Conservation (phyloP, 257 asterid species). For the Solanum sejunctum region DNA sequence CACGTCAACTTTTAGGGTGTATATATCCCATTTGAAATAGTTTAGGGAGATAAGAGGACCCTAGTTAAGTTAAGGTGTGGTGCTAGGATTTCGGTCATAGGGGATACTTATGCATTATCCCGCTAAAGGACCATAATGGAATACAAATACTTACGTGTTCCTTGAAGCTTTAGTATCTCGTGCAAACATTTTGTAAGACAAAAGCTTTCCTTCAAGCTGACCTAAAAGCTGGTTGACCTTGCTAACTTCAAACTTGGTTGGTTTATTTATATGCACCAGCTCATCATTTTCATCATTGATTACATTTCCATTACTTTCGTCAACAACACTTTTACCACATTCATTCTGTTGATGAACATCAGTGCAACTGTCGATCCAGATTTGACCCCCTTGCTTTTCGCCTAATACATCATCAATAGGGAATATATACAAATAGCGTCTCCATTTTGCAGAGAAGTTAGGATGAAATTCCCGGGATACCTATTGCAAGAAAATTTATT, state of each 20-base stretch:
- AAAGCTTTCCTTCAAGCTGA: conserved; percentile 79
- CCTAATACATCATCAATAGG: conserved; percentile 43
- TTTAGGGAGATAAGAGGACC: no score
- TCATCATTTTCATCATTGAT: conserved; percentile 20
- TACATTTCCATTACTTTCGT: conserved; percentile 8
- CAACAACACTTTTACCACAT: conserved; percentile 10
- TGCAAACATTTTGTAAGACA: conserved; percentile 91
- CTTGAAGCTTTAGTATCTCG: conserved; percentile 93
- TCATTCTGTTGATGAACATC: conserved; percentile 15
- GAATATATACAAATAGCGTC: conserved; percentile 80
- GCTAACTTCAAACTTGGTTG: conserved; percentile 46
- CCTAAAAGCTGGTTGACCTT: conserved; percentile 51
- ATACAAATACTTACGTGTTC: conserved; percentile 43
- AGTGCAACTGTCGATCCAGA: conserved; percentile 1
- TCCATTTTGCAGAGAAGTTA: conserved; percentile 96
- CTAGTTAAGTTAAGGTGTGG: no score
- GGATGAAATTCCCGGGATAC: conserved; percentile 94
- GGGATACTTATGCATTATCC: no score
- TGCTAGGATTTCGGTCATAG: no score
- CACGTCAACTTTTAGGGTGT: no score
- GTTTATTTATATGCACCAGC: conserved; percentile 34
- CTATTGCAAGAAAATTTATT: conserved; percentile 15
- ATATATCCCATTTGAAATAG: no score
- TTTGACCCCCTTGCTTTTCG: conserved; percentile 14
- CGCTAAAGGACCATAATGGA: background rate